phyloP scores from a whole-genome alignment of 164 flowering plant species.

The Malania oleifera region DNA sequence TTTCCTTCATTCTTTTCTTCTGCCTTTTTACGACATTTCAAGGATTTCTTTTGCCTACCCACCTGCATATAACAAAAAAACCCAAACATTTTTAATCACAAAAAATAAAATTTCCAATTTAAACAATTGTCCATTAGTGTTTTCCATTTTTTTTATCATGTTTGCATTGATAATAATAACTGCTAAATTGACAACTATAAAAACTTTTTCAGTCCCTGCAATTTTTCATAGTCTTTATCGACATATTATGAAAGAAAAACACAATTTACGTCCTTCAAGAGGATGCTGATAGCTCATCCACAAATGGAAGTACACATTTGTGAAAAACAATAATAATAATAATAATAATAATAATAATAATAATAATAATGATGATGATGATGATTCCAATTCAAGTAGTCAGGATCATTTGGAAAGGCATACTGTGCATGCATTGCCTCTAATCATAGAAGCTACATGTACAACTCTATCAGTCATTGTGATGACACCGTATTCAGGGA shows the following conservation, averaged over 20 bases:
- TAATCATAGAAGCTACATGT: too few species aligned
- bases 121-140: not conserved
- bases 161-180: not conserved
- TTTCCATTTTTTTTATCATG: not conserved
- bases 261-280: not conserved
- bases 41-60: conserved; percentile 23
- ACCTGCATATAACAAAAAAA: conserved; percentile 28
- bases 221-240: not conserved
- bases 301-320: not conserved
- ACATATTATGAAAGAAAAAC: not conserved
- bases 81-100: conserved; percentile 2
- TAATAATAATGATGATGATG: too few species aligned
- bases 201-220: not conserved
- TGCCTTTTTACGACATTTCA: conserved; percentile 20
- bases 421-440: too few species aligned
- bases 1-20: conserved; percentile 25
- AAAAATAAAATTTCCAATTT: not conserved
- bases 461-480: too few species aligned
- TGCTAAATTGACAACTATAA: not conserved
- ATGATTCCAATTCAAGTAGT: not conserved
- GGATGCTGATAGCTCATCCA: not conserved
- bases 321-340: too few species aligned
- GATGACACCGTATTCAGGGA: too few species aligned
- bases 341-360: too few species aligned
- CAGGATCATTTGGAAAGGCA: too few species aligned